Conservation (phyloP, 1,284 basidiomycete genomes). For the Trichosporon inkin region DNA sequence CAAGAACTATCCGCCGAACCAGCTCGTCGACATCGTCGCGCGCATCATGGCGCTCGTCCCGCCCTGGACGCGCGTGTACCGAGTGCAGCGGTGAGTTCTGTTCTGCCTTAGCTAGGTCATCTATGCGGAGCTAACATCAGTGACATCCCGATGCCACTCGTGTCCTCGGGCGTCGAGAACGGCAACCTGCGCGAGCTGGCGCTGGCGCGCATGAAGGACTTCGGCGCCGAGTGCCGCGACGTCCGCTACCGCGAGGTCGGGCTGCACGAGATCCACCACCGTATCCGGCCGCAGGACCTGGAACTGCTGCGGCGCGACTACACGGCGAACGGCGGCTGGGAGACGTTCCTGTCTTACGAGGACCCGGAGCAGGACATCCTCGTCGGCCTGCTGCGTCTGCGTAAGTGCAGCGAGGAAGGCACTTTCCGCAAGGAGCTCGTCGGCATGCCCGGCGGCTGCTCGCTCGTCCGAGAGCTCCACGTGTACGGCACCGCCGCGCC, state of each 20-base stretch:
- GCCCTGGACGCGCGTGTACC: constrained; percentile 98
- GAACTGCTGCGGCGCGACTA: constrained; percentile 98
- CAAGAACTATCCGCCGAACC: constrained; percentile 98
- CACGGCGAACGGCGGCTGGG: constrained; percentile 96
- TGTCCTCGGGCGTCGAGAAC: constrained; percentile 95
- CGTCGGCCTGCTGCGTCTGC: constrained; percentile 82
- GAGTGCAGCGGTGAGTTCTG: constrained; percentile 74
- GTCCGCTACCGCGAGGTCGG: constrained; percentile 98
- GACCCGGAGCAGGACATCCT: constrained; percentile 96
- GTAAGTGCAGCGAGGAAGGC: constrained; percentile 93
- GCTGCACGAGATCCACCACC: constrained; percentile 98
- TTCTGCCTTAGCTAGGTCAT: not conserved
- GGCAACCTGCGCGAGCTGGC: constrained; percentile 96
- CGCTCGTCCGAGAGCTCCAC: constrained; percentile 93
- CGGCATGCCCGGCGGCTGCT: constrained; percentile 71
- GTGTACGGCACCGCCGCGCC: constrained; percentile 99
- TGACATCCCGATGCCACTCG: constrained; percentile 92
- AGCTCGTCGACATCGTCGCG: constrained; percentile 94
- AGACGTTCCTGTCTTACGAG: constrained; percentile 98
- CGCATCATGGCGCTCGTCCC: constrained; percentile 94
- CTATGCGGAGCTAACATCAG: constrained; percentile 55
- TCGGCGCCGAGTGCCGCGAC: constrained; percentile 95
- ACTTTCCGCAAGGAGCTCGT: constrained; percentile 93
- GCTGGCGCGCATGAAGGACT: constrained; percentile 96
- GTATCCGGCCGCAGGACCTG: constrained; percentile 90